Base-by-base conservation (phyloP, 73 alveolate genomes). In the Tetrahymena thermophila region DNA sequence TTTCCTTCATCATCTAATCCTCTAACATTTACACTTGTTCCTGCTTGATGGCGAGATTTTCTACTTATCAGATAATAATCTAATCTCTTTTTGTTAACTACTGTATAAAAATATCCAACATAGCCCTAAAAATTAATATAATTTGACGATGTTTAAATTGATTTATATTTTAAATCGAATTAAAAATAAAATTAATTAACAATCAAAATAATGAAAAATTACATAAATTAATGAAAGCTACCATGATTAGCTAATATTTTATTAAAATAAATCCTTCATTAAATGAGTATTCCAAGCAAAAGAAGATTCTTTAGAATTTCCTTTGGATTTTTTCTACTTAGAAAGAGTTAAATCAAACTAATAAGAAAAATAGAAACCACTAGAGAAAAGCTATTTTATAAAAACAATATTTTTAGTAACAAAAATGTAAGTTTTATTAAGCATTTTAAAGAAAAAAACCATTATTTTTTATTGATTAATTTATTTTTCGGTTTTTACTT, bases 1-100 rank as follows among this genome's bases (percentile, higher is more conserved):
- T 99, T 98, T 0, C 99, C 99, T 34, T 97, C 98, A 94, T 98
- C 99, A 94, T 99, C 99, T 31, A 99, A 97, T 37, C 99, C 99
- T 94, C 99, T 95, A 34, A 98, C 98, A 96, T 97, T 96, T 97
- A 95, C 98, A 93, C 99, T 94, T 28, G 99, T 98, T 5, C 99
- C 99, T 83, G 99, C 97, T 97, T 97, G 97, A 93, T 95, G 94
- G 84, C 95, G 96, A 85, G 99, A 97, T 94, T 99, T 96, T 85
- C 99, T 96, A 13, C 99, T 98, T 40, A 99, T 98, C 85, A 99
- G 94, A 34, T 96, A 43, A 89, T 98, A 96, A 85, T 98, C 98
- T 34, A 96, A 35, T 93, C 83, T 85, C 14, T 93, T 55, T 35
- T 93, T 44, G 35, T 95, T 85, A 50, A 93, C 56, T 31, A 71